Evolutionary conservation across 306 rosid species (phyloP), one percentile per base, ranked within the genome.

Genomic region (Rosa rugosa): DNA sequence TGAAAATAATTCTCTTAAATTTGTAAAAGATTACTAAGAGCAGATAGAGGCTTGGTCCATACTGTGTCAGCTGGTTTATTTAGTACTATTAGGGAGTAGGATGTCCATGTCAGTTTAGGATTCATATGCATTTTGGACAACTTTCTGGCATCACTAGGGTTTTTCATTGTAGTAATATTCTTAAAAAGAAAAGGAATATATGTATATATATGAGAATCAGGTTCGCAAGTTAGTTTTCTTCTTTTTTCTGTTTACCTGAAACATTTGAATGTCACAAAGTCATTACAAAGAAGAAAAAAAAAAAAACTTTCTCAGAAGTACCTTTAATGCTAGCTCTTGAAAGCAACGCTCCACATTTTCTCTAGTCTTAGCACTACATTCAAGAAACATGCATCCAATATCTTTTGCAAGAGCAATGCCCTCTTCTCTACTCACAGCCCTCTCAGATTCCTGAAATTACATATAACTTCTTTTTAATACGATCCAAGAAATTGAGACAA

Each of bases 281-380:
- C 22, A 11, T 17, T 72, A 5, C 20, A 25, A 27, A 11, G 18
- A 11, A 27, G 16, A 23, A 60, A 3, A 50, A 18, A 27, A 71
- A 25, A 14, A 56, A 22, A 22, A 22, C n/a, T 27, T 18, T 54
- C 34, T 31, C n/a, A 31, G 13, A 38, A 45, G 38, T 88, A 95
- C 99, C 99, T 93, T 93, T 27, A 90, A 82, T 46, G 96, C 88
- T 83, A 95, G 97, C 75, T 93, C 96, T 86, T 95, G 85, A 34
- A 95, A 95, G 90, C 98, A 93, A 36, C 71, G 83, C 82, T 89
- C 97, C 82, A 93, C 99, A 49, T 95, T 95, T 79, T 93, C 93
- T 85, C 97, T 80, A 40, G 98, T 95, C 85, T 90, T 95, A 67
- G 99, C 99, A 78, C 99, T 95, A 60, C 99, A 95, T 86, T 95